Conservation (phyloP, 2,329 filamentous ascomycete species). For the Colletotrichum musicola region DNA sequence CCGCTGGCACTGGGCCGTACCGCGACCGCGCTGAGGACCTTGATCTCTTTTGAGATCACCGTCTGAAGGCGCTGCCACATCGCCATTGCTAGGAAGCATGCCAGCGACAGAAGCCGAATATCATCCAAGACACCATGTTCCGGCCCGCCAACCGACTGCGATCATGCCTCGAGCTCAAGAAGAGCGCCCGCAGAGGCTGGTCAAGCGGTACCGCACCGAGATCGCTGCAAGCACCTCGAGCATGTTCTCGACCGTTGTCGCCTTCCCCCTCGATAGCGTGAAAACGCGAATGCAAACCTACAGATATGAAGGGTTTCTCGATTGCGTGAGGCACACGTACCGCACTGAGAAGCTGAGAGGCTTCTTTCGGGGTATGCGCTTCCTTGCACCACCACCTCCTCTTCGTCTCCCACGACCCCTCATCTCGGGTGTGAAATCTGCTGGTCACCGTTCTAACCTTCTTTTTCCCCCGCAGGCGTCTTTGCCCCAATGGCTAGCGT, state of each 20-base stretch:
- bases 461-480: conserved; percentile 66
- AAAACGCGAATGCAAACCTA: conserved; percentile 94
- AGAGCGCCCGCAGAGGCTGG: conserved; percentile 58
- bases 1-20: conserved; percentile 50
- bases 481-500: conserved; percentile 84
- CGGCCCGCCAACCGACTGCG: conserved; percentile 53
- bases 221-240: conserved; percentile 83
- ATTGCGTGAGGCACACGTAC: conserved; percentile 83
- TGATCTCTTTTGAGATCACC: conserved; percentile 64
- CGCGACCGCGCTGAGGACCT: conserved; percentile 72
- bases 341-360: conserved; percentile 77
- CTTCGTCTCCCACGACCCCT: conserved; percentile 3
- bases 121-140: conserved; percentile 58
- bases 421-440: conserved; percentile 24
- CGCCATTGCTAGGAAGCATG: conserved; percentile 52
- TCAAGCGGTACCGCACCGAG: conserved; percentile 84
- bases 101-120: conserved; percentile 52
- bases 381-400: conserved; percentile 11
- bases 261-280: conserved; percentile 90
- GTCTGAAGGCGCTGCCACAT: conserved; percentile 57
- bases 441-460: conserved; percentile 42
- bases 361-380: conserved; percentile 79
- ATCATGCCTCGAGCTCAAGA: conserved; percentile 55
- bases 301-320: conserved; percentile 78
- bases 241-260: conserved; percentile 80